Evolutionary conservation across 2,329 filamentous ascomycete species (phyloP), one percentile per base, ranked within the genome.

Genomic region (Monosporascus sp.): DNA sequence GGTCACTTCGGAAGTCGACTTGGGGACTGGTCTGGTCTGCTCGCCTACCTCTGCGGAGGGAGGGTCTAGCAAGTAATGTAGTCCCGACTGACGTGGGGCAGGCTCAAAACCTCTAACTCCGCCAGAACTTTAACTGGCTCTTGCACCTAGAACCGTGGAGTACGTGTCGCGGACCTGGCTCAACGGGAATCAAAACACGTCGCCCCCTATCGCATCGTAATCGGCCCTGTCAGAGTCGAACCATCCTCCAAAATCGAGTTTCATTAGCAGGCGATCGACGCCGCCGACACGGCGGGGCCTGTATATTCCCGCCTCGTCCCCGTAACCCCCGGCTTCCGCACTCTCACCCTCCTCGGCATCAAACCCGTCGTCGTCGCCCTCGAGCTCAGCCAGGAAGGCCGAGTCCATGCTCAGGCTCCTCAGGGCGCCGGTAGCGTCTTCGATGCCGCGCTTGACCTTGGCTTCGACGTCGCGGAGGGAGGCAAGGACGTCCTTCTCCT

Each of bases 251-350:
- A 84, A 84, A 65, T 96, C 91, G 62, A 97, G 74, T 75, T 96
- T 96, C 90, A 96, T 96, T 66, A 97, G 71, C 66, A 97, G 71
- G 54, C 89, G 79, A 73, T 96, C 91, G 46, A 97, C 84, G 1
- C 91, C 89, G 0, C 90, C 90, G 3, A 90, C 82, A 56, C 87
- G 84, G 57, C 83, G 80, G 1, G 90, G 87, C 31, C 86, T 78
- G 67, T 90, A 96, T 57, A 22, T 44, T 44, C 17, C 43, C 22
- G 11, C 43, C 6, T 56, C 53, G 19, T 52, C 56, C 34, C 66
- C 67, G 34, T 68, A 69, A 24, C 49, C 52, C 34, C 50, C 61
- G 5, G 19, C 40, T 14, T 20, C 40, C 11, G 19, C 40, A 6
- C 11, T 9, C 40, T 44, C 41, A 2, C n/a, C 43, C 7, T 27